Evolutionary conservation across 169 alveolate genomes (phyloP), one percentile per base, ranked within the genome.

Genomic region (Plasmodium falciparum): DNA sequence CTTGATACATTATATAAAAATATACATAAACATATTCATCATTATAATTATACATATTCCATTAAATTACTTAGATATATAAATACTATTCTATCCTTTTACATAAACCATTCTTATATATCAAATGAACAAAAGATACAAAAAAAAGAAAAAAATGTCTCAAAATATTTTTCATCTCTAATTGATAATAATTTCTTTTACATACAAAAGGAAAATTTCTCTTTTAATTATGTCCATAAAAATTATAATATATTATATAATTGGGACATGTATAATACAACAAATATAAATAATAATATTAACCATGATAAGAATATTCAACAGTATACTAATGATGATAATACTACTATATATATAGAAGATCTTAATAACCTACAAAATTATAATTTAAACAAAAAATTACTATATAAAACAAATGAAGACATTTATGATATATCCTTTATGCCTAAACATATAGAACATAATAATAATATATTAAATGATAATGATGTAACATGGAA

Each of bases 11-110:
- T 26, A 33, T 47, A 54, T 61, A 33, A 72, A 47, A 12, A 13
- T 58, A 29, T 86, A 29, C 33, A 71, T 66, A 72, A 63, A 22
- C 88, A 86, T 29, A 71, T 52, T 11, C 88, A 63, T 49, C 88
- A 72, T 8, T 86, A 86, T 49, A 86, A 72, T 73, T 86, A 86
- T 86, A 29, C 72, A 17, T 86, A 49, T 56, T 71, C 88, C 2
- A 56, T 86, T 71, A 65, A 29, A 15, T 43, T 86, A 20, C 75
- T 86, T n/a, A 62, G 54, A 9, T 13, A 62, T 9, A 13, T 86
- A 59, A 71, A 86, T 61, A 59, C 50, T 12, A 33, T 86, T 33
- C 17, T 86, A n/a, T 62, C 61, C 43, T 83, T 56, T 56, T 70
- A 69, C 29, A 39, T 73, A 3, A 26, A 39, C 24, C 5, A 15